Conservation (phyloP, 371 early-diverging fungal species). For the Lichtheimia ornata region DNA sequence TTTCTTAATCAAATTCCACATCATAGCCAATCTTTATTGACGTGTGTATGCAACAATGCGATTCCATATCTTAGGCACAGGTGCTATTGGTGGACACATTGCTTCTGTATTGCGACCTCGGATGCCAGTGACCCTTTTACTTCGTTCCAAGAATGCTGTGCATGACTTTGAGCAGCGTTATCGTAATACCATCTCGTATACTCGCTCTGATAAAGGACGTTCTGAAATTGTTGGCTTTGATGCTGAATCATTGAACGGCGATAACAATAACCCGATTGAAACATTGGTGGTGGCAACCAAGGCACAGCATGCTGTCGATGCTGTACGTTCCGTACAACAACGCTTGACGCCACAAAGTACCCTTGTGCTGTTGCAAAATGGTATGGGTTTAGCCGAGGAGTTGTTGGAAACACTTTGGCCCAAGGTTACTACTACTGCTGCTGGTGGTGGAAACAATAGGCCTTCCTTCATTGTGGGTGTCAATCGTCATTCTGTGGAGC, state of each 20-base stretch:
- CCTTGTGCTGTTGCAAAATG: slow-evolving; percentile 62
- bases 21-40: no score
- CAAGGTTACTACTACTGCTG: slow-evolving; percentile 7
- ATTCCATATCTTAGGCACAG: slow-evolving; percentile 44
- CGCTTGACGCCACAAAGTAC: slow-evolving; percentile 37
- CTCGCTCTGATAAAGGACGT: slow-evolving; percentile 11
- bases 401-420: slow-evolving; percentile 34
- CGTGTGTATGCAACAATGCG: slow-evolving; percentile 21
- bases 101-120: slow-evolving; percentile 25
- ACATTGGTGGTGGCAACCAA: slow-evolving; percentile 41
- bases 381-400: slow-evolving; percentile 64
- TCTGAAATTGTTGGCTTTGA: slow-evolving; percentile 20
- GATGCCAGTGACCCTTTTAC: slow-evolving; percentile 32
- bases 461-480: slow-evolving; percentile 54
- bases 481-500: slow-evolving; percentile 55
- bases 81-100: slow-evolving; percentile 49
- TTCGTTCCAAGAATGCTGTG: slow-evolving; percentile 25
- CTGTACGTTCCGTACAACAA: slow-evolving; percentile 34
- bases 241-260: slow-evolving; percentile 9
- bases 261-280: slow-evolving; percentile 13
- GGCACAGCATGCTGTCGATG: slow-evolving; percentile 51
- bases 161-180: slow-evolving; percentile 20
- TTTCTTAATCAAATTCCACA: no score
- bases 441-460: slow-evolving; percentile 3
- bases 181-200: slow-evolving; percentile 28